Base-by-base conservation (phyloP, 1,139 yeast species). In the Hyphopichia fennica region DNA sequence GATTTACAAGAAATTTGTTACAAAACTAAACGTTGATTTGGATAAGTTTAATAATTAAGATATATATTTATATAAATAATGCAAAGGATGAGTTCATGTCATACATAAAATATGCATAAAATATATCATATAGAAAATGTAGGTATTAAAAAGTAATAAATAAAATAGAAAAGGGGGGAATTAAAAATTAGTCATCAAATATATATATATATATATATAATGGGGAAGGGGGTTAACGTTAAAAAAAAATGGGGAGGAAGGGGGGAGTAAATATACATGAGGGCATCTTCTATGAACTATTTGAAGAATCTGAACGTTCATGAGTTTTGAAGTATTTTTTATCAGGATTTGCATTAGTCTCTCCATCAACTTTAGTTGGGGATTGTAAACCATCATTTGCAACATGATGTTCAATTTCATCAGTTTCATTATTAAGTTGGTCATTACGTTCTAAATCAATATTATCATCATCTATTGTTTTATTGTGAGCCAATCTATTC, bases 1-100 rank as follows among this genome's bases (percentile, higher is more conserved):
- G 1, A 52, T 65, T 2, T 83, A 80, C 50, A 60, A 67, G 23
- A 67, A 64, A 20, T 82, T 80, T 57, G 65, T 69, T 13, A 46
- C 30, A 14, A 52, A 45, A 37, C 48, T 57, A 13, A 20, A 17
- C n/a, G 19, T 14, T 18, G 39, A 28, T 20, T 30, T 18, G 19
- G 27, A 37, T 15, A 31, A 30, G 23, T 9, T 22, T 22, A 25
- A 9, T 8, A 19, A 29, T 11, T 20, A 9, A 30, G 30, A 30
- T 14, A 37, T n/a, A 28, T 22, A 39, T 7, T 5, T 15, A 3
- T 18, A 35, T 36, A 25, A 5, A 36, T 23, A 27, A 35, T 19
- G 13, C 14, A 34, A n/a, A 17, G 32, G 17, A 14, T n/a, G 17
- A 17, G 16, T 16, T 9, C 30, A 32, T 23, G 35, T 6, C 14